Base-by-base conservation (phyloP, 345 rosid species). In the Viola odorata region DNA sequence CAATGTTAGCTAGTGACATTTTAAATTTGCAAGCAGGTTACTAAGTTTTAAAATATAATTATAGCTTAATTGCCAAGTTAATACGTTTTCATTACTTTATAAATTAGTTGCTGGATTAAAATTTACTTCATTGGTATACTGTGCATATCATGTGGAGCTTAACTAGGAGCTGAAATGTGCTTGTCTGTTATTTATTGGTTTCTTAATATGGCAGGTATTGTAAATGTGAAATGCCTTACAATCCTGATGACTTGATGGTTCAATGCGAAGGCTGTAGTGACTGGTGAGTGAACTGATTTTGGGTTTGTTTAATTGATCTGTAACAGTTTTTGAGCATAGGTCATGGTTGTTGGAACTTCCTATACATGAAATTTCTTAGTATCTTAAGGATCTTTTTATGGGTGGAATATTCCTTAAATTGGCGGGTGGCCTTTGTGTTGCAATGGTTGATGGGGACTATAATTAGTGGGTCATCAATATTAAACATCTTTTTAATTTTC, bases 201-300 rank as follows among this genome's bases (percentile, higher is more conserved):
- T 23, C 32, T 23, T 23, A 23, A 4, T 38, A 37, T 58, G 60
- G 75, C 76, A 94, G 99, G 74, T 94, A 86, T 75, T 94, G 99
- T 77, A 94, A 90, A 64, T 94, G 99, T 49, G 97, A 94, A 82
- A 94, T 94, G 99, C 99, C 99, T 36, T 94, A 90, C 62, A 94
- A 94, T 68, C 99, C 99, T 12, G 99, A 94, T 70, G 97, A 94
- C 58, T 63, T 94, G 38, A 94, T 94, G 99, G 89, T 94, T 56
- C 99, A 94, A 61, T 94, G 99, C 12, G 99, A 94, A 74, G 82
- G 80, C 58, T 94, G 99, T 69, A 87, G 82, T 42, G 97, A 90
- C 62, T 94, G 97, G 99, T 94, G 70, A 80, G 84, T 66, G 32
- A 49, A 8, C 39, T 62, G 41, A 48, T 52, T 37, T 49, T 23